phyloP scores from a whole-genome alignment of 345 rosid genomes.

The Salix dunnii region DNA sequence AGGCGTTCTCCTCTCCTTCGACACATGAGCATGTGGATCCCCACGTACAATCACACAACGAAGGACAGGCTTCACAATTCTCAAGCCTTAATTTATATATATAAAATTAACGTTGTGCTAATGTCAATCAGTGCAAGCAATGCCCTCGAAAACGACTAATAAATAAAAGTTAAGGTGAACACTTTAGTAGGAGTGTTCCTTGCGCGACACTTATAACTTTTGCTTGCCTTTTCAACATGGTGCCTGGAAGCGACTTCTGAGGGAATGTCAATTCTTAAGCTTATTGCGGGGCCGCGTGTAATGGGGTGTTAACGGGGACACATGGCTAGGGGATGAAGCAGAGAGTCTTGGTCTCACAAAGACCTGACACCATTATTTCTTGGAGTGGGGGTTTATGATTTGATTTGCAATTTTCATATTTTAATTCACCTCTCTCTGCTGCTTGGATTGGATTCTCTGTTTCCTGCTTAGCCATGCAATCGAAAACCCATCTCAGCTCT shows the following conservation, averaged over 20 bases:
- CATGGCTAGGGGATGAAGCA: conserved; percentile 28
- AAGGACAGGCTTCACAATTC: conserved; percentile 7
- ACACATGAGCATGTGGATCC: conserved; percentile 37
- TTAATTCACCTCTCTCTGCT: not conserved
- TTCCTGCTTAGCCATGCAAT: too few relatives aligned
- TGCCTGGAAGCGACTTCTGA: conserved; percentile 37
- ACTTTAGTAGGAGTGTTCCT: too few relatives aligned
- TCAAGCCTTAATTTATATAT: not conserved
- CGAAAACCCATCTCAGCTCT: too few relatives aligned
- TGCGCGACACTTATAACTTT: not conserved
- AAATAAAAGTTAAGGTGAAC: not conserved
- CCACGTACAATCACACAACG: not conserved
- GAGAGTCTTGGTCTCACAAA: conserved; percentile 46
- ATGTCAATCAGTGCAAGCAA: conserved; percentile 28
- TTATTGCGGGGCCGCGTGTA: conserved; percentile 20
- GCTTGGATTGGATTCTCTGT: not conserved
- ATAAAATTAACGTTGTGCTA: not conserved
- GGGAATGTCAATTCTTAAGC: conserved; percentile 21
- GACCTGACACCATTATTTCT: conserved; percentile 46
- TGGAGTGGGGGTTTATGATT: conserved; percentile 25
- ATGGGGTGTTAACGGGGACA: conserved; percentile 32
- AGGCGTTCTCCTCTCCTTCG: conserved; percentile 19
- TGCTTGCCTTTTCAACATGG: conserved; percentile 4
- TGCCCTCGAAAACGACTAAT: not conserved
- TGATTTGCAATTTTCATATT: conserved; percentile 25